Evolutionary conservation across 1,284 basidiomycete genomes (phyloP), one percentile per base, ranked within the genome.

Genomic region (Heterobasidion annosum): DNA sequence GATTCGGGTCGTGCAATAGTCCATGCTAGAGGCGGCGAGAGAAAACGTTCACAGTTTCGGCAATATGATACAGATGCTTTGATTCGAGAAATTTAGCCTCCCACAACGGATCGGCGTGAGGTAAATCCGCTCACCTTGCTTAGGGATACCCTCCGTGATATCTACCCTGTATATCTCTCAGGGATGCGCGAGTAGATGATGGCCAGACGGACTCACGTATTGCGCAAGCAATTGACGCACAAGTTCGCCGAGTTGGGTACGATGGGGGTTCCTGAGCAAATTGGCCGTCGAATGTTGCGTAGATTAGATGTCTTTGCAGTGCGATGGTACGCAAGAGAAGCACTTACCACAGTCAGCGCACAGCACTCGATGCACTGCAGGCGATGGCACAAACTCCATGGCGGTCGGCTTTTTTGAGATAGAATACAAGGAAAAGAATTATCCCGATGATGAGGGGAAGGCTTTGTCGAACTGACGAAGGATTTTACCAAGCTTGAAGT

Each of bases 61-160:
- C 96, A 99, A 66, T 90, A 98, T 50, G 93, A 92, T 58, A 99
- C 78, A 5, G 91, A 88, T 10, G 94, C 91, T 91, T 57, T 33
- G 25, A 51, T 10, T 53, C 56, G 33, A 53, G 47, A 54, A 45
- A 53, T 34, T 35, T 25, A 54, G 47, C 10, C 16, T 50, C 15
- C 51, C n/a, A 19, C 18, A 51, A 47, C 25, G 25, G 44, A 9
- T 40, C 37, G n/a, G 12, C 4, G 54, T 34, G 35, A 16, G 33
- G 51, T 13, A 34, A 15, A 40, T 32, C 32, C 40, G n/a, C 74
- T 47, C 53, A 86, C 88, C 80, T 82, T 98, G 95, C 69, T 99
- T 99, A 19, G 96, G 96, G 50, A 99, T 99, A 13, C 92, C 93
- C 68, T 98, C 95, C 8, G 96, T 98, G 67, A 99, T 97, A 70